phyloP scores from a whole-genome alignment of 108 stramenopile species.

The Cylindrotheca closterium region DNA sequence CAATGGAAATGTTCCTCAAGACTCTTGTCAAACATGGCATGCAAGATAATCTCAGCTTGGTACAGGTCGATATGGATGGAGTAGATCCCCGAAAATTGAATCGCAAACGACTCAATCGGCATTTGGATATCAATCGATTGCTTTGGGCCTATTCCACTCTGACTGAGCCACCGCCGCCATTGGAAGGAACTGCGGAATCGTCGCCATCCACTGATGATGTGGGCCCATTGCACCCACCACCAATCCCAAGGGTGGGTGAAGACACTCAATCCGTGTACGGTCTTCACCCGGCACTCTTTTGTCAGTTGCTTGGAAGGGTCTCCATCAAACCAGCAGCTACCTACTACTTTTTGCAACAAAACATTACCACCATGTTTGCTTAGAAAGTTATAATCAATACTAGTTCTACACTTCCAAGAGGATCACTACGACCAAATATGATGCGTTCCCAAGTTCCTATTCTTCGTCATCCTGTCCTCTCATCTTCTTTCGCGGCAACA shows the following conservation, averaged over 20 bases:
- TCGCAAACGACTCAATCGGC: slow-evolving; percentile 2
- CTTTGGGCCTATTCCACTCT: not conserved
- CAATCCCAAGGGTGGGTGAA: no score
- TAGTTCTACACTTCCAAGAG: no score
- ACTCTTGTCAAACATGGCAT: slow-evolving; percentile 15
- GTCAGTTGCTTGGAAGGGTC: slow-evolving; percentile 5
- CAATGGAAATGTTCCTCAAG: slow-evolving; percentile 22
- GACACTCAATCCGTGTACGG: not conserved
- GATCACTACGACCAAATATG: no score
- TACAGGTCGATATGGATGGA: slow-evolving; percentile 7
- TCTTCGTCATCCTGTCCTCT: no score
- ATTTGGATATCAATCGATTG: slow-evolving; percentile 14
- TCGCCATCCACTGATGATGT: no score
- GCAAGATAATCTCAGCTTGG: slow-evolving; percentile 8
- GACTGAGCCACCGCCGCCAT: not conserved
- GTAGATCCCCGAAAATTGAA: not conserved
- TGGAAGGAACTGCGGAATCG: no score
- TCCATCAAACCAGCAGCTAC: slow-evolving; percentile 12
- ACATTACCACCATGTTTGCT: not conserved
- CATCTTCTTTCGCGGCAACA: no score
- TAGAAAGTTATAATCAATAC: no score
- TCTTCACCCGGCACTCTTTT: slow-evolving; percentile 1
- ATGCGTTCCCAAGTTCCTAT: no score
- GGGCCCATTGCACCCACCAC: no score
- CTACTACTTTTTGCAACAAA: slow-evolving; percentile 12